These are phyloP conservation scores for Santalum album DNA, from an alignment of 164 flowering plant species.

Conservation along the genomic window DNA sequence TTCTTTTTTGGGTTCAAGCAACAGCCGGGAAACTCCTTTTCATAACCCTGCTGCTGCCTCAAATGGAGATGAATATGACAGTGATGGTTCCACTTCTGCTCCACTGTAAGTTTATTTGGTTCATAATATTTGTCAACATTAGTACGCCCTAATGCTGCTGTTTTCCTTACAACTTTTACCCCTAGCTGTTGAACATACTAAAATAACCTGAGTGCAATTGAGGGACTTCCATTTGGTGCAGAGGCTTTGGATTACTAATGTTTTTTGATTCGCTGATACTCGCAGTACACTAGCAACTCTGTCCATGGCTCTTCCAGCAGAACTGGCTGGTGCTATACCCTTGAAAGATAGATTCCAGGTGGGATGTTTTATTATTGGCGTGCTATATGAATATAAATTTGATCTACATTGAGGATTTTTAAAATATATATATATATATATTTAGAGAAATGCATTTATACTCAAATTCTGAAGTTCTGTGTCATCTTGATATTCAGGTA, in stretches of 20 bases:
- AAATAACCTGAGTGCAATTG: too few relatives aligned
- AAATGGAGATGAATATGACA: slow-evolving; percentile 81
- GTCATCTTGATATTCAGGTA: slow-evolving; percentile 38
- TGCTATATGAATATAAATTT: neutral
- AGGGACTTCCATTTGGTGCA: too few relatives aligned
- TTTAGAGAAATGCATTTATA: too few relatives aligned
- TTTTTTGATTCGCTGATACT: neutral
- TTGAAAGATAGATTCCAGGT: slow-evolving; percentile 92
- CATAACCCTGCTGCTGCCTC: slow-evolving; percentile 31
- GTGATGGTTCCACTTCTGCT: slow-evolving; percentile 79
- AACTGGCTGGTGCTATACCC: slow-evolving; percentile 91
- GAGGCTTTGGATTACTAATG: too few relatives aligned
- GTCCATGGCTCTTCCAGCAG: slow-evolving; percentile 64
- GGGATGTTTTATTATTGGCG: neutral
- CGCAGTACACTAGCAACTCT: slow-evolving; percentile 78
- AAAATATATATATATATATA: too few relatives aligned
- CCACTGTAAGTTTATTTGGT: slow-evolving; percentile 54
- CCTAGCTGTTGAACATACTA: too few relatives aligned
- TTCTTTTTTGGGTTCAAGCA: slow-evolving; percentile 52
- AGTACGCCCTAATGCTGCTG: too few relatives aligned
- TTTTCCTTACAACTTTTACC: too few relatives aligned
- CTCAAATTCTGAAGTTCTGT: too few relatives aligned
- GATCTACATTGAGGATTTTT: neutral
- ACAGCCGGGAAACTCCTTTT: slow-evolving; percentile 51
- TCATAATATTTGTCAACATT: neutral